Evolutionary conservation across 2,329 filamentous ascomycete genomes (phyloP).

Genomic region (Corinectria fuckeliana): DNA sequence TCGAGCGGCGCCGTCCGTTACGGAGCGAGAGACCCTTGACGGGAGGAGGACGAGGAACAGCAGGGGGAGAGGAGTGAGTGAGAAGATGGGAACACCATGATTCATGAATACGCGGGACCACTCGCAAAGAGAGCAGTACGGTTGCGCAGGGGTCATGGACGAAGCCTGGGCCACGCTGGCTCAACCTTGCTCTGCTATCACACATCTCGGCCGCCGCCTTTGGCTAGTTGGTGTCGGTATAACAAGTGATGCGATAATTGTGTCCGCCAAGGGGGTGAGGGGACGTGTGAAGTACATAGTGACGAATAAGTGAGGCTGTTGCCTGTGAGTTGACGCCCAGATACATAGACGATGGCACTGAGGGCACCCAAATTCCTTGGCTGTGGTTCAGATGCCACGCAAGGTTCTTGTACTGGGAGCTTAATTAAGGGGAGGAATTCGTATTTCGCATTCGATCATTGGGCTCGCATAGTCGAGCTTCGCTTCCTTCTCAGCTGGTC

Average conservation of each 20-base stretch:
- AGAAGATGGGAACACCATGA: neutral
- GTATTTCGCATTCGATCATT: constrained; percentile 33
- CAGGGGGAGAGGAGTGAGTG: neutral
- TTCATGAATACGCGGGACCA: constrained; percentile 8
- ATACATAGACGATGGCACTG: neutral
- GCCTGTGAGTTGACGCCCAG: too few relatives aligned
- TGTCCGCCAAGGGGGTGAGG: neutral
- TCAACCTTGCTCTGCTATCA: neutral
- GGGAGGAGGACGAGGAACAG: too few relatives aligned
- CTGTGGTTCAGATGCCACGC: neutral
- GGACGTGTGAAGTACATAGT: too few relatives aligned
- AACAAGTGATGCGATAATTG: constrained; percentile 1
- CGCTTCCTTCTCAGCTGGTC: constrained; percentile 19
- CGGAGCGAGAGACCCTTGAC: neutral
- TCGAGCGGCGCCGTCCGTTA: neutral
- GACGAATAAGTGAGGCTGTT: too few relatives aligned
- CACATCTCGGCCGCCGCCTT: neutral
- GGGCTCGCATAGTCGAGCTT: neutral
- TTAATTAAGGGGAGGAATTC: constrained; percentile 30
- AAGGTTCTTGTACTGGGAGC: neutral
- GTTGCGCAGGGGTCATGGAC: neutral
- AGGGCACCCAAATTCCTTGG: neutral
- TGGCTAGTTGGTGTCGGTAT: constrained; percentile 1
- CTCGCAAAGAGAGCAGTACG: constrained; percentile 1
- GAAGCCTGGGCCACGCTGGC: neutral